Base-by-base conservation (phyloP, 257 asterid species). In the Nicotiana paniculata region DNA sequence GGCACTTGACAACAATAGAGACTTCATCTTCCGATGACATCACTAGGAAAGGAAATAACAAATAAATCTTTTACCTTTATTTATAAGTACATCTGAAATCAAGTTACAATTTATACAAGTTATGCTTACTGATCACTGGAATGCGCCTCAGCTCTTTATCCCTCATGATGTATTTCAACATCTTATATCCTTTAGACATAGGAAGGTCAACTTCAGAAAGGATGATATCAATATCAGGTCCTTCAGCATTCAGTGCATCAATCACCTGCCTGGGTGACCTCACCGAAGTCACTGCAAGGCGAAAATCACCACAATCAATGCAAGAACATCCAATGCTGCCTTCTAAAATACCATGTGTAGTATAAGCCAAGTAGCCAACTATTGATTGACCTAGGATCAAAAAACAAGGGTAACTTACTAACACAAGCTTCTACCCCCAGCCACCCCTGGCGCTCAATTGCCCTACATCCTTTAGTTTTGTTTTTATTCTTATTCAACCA, bases 151-250 rank as follows among this genome's bases (percentile, higher is more conserved):
- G 82, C 83, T 91, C 97, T 86, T 88, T 91, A 88, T 96, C 97
- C 90, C 94, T 90, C 92, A 77, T 90, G 35, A 96, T 94, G 85
- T 93, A 91, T 84, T 90, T 92, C 83, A 93, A 83, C 92, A 91
- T 58, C 82, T 93, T 92, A 48, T 89, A 70, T 70, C 99, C 97
- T 86, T 92, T 93, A 53, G 99, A 83, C 97, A 94, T 90, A 10
- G 97, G 99, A 72, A 96, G 93, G 91, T 94, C 97, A 69, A 94
- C 93, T 82, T 96, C 97, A 67, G 97, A 93, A 59, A 96, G 98
- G 78, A 94, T 96, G 75, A 93, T 90, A 85, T 96, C 98, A 66
- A 94, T 91, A 65, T 94, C 94, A 64, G 97, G 93, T 67, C 95
- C 97, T 90, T 90, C 95, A 1, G 97, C 97, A 82, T 94, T 94